Evolutionary conservation across 2,329 filamentous ascomycete genomes (phyloP), one percentile per base, ranked within the genome.

Genomic region (Aspergillus neotritici): DNA sequence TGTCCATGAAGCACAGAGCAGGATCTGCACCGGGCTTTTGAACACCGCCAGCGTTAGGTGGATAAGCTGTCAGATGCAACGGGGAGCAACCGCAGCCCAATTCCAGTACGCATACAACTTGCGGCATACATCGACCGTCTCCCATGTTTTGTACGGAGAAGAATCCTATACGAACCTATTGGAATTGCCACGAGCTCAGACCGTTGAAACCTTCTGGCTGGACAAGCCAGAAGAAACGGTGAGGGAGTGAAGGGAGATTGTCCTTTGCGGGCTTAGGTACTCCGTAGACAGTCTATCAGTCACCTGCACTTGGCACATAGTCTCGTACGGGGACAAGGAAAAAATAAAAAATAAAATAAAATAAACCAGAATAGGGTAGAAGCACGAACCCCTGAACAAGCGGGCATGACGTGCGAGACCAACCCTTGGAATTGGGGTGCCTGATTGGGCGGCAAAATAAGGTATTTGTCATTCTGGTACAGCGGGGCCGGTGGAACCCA

Each of bases 391-490:
- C 49, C 50, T 48, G 36, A 46, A 40, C 37, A 3, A 15, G 12
- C 12, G 38, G 34, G 9, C 44, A 48, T 50, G 49, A 52, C 44
- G 44, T 53, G 48, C 21, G 9, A 25, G 21, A 53, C 44, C 44
- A 52, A 52, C 46, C 42, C 40, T 37, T 31, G 37, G 34, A 31
- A 37, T 38, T 25, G 7, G 3, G 12, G 12, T 2, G 31, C 7
- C 16, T 49, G 40, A 51, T 55, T 56, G 50, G 54, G 34, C 17
- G 44, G 17, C 34, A 44, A 47, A 42, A 43, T 54, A 55, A 55
- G 51, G 48, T 55, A 56, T 56, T 56, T 56, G 54, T 55, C 51
- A 56, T 55, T 52, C 31, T 48, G 37, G 34, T 38, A 40, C 36
- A 8, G 42, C 46, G 28, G 28, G 3, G 14, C 44, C 34, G 44